A percentile compares a stretch with the other conserved stretches of the same genome.
These are phyloP conservation scores for Rheum nobile DNA, from an alignment of 148 eudicot species.

Conservation along the genomic window DNA sequence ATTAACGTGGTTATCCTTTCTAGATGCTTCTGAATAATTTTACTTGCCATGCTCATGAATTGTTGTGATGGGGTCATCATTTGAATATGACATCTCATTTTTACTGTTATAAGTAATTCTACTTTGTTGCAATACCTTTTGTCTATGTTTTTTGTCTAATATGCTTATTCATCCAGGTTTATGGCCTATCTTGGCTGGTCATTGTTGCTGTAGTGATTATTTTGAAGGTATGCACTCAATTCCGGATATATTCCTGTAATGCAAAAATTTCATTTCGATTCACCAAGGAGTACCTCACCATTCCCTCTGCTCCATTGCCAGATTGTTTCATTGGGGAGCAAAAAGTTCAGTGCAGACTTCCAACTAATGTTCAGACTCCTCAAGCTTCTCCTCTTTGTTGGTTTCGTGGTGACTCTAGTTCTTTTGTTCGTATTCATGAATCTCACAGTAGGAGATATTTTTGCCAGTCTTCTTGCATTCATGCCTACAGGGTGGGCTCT, in stretches of 20 bases:
- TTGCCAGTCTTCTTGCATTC: conserved; percentile 12
- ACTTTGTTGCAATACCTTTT: background rate
- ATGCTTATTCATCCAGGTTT: conserved; percentile 32
- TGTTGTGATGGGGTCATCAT: background rate
- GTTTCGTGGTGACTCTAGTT: conserved; percentile 11
- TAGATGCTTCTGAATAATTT: conserved; percentile 2
- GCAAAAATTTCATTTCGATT: background rate
- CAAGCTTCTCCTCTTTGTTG: conserved; percentile 14
- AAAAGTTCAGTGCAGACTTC: conserved; percentile 75
- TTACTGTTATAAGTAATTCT: background rate
- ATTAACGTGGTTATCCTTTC: background rate
- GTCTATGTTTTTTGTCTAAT: background rate
- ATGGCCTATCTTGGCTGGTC: conserved; percentile 74
- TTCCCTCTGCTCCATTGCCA: conserved; percentile 22
- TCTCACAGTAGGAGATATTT: conserved; percentile 15
- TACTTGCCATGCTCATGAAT: background rate
- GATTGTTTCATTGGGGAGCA: conserved; percentile 71
- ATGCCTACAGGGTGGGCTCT: conserved; percentile 29
- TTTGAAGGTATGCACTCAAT: conserved; percentile 33
- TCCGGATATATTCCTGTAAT: background rate
- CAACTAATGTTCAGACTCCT: conserved; percentile 55
- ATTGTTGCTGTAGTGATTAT: conserved; percentile 55
- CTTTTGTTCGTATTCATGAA: conserved; percentile 15
- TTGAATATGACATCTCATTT: background rate
- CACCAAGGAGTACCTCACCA: background rate